A percentile compares a stretch with the other conserved stretches of the same genome.
Conservation (phyloP, 352 stramenopile genomes). For the Phytophthora citricola region DNA sequence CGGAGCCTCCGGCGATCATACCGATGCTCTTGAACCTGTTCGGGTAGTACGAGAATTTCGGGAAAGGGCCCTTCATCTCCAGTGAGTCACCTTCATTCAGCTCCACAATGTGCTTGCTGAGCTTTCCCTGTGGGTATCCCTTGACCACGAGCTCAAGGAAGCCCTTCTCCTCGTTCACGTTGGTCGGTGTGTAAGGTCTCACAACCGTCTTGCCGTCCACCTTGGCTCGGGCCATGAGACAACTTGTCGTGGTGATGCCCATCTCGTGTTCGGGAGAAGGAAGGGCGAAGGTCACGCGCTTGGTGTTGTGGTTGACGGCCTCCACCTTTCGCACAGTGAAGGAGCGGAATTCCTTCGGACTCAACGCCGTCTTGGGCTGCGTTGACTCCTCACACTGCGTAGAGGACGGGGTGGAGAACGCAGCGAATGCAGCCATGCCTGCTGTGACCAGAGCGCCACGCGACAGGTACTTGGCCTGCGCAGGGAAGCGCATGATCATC, state of each 20-base stretch:
- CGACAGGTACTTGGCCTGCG: constrained; percentile 45
- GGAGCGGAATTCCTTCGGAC: constrained; percentile 65
- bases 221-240: constrained; percentile 69
- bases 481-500: constrained; percentile 59
- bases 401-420: constrained; percentile 26
- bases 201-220: constrained; percentile 81
- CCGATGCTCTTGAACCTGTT: constrained; percentile 92
- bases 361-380: constrained; percentile 61
- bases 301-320: constrained; percentile 77
- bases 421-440: constrained; percentile 49
- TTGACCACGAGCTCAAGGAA: constrained; percentile 92
- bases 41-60: constrained; percentile 86
- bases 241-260: constrained; percentile 65
- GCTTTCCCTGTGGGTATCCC: constrained; percentile 80
- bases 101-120: constrained; percentile 89
- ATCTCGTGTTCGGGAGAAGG: constrained; percentile 66
- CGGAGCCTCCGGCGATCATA: constrained; percentile 90
- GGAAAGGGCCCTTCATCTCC: constrained; percentile 91
- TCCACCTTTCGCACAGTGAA: constrained; percentile 84
- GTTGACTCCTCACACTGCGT: constrained; percentile 32
- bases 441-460: constrained; percentile 43
- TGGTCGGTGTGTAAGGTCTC: constrained; percentile 90
- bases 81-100: constrained; percentile 87
- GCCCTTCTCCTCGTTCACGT: constrained; percentile 84
- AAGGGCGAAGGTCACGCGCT: constrained; percentile 78